Evolutionary conservation across 2,329 filamentous ascomycete species (phyloP), one percentile per base, ranked within the genome.

Genomic region (Colletotrichum incanum): DNA sequence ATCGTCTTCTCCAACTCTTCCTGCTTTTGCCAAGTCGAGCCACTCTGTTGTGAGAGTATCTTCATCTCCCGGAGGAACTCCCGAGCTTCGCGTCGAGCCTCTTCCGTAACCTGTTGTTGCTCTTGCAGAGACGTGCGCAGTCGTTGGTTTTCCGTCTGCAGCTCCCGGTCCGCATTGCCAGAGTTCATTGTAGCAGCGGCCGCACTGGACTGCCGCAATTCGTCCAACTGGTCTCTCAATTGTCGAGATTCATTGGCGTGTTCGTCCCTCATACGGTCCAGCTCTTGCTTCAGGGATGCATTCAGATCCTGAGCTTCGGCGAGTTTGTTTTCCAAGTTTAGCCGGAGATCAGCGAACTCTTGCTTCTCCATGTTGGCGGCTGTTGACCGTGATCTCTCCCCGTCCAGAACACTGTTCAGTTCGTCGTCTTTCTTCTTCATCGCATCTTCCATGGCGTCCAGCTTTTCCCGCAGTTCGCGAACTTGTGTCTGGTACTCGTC

Each of bases 11-110:
- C 91, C 74, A 98, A 87, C 76, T 92, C 90, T 63, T 94, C 91
- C 81, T 98, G 95, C 75, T 92, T 93, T 76, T 97, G 94, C 80
- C 94, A 93, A 8, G 93, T 92, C 14, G 92, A 88, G 74, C 91
- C 91, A 77, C 93, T 96, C 76, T 95, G 92, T 75, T 94, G 89
- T 6, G 95, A 97, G 58, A 98, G 87, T 56, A 90, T 86, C 74
- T 94, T 92, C 96, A 98, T 99, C 82, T 99, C 96, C 73, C 90
- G 88, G 54, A 99, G 83, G 79, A 96, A 98, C 61, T 91, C 89
- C 68, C 94, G 91, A 0, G 95, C 95, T 83, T 98, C 94, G 66
- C 89, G 90, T 31, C 94, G 91, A 41, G 98, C 96, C 77, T 98
- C 93, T 73, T 97, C 93, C 0, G 95, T 97, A 2, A 96, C 89